These are phyloP conservation scores for Leishmania tarentolae DNA, from an alignment of 208 protist species.

Conservation along the genomic window DNA sequence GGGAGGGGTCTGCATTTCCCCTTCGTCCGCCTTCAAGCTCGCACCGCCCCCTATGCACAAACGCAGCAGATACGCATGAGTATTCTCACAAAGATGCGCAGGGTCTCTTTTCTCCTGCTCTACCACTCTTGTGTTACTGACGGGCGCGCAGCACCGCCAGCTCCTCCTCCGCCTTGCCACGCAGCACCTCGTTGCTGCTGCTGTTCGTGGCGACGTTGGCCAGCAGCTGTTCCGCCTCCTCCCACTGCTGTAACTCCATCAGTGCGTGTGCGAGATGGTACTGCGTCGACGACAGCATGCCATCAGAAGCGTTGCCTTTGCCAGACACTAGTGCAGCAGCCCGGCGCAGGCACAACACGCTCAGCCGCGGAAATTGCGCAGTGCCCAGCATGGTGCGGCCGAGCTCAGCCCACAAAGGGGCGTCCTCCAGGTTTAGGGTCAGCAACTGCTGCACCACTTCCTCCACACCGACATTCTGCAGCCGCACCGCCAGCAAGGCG, in stretches of 20 bases:
- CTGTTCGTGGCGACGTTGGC: conserved; percentile 32
- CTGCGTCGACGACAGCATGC: conserved; percentile 33
- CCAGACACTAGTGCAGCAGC: conserved; percentile 29
- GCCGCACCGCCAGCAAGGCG: conserved; percentile 47
- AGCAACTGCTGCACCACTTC: conserved; percentile 67
- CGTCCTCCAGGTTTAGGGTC: conserved; percentile 61
- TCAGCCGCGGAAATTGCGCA: conserved; percentile 37
- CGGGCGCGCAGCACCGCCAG: conserved; percentile 33
- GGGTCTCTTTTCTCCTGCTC: background rate
- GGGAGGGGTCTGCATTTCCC: background rate
- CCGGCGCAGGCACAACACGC: conserved; percentile 61
- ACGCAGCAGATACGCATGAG: background rate
- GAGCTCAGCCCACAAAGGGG: conserved; percentile 70
- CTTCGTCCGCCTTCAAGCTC: background rate
- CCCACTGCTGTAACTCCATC: conserved; percentile 38
- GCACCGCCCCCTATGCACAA: background rate
- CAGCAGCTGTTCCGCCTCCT: conserved; percentile 63
- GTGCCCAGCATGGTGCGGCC: conserved; percentile 63
- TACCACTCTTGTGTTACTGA: background rate
- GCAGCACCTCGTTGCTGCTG: conserved; percentile 59
- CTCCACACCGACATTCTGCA: conserved; percentile 58
- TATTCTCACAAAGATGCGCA: background rate
- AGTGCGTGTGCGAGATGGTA: conserved; percentile 76
- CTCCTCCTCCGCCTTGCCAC: conserved; percentile 78
- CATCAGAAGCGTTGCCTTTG: background rate